phyloP scores from a whole-genome alignment of 352 stramenopile genomes.

The Phytophthora brassicae region DNA sequence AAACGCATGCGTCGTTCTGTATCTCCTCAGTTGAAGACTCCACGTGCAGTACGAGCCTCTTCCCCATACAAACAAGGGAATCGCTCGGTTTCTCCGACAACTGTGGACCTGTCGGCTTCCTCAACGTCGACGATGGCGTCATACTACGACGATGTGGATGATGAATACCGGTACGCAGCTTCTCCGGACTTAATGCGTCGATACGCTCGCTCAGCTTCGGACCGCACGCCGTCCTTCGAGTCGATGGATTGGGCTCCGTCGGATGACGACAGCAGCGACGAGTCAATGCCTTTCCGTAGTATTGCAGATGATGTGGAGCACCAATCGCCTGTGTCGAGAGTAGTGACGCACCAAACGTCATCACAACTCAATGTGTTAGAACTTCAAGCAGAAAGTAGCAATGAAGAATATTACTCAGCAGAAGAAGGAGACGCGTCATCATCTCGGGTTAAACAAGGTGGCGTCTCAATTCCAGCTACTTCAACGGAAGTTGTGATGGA shows the following conservation, averaged over 20 bases:
- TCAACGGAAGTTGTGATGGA: conserved; percentile 62
- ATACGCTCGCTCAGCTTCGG: conserved; percentile 40
- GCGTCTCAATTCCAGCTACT: conserved; percentile 11
- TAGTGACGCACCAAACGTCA: conserved; percentile 8
- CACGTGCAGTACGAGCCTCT: conserved; percentile 17
- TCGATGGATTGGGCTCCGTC: conserved; percentile 49
- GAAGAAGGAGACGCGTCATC: conserved; percentile 28
- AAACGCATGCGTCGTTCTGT: conserved; percentile 19
- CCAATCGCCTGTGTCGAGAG: conserved; percentile 20
- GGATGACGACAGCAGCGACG: conserved; percentile 39
- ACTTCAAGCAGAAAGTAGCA: conserved; percentile 17
- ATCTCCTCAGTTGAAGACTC: conserved; percentile 28
- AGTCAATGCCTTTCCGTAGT: conserved; percentile 33
- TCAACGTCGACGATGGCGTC: conserved; percentile 71
- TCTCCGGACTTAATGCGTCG: conserved; percentile 30
- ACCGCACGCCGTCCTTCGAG: conserved; percentile 41
- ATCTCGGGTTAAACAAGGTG: conserved; percentile 15
- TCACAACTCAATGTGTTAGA: conserved; percentile 21
- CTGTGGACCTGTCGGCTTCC: conserved; percentile 63
- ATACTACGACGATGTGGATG: conserved; percentile 68
- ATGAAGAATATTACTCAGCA: conserved; percentile 33
- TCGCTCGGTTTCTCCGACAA: conserved; percentile 23
- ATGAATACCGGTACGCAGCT: conserved; percentile 42
- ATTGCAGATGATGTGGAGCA: conserved; percentile 35
- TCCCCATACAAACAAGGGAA: conserved; percentile 41